These are phyloP conservation scores for Phialophora chinensis DNA, from an alignment of 2,329 filamentous ascomycete genomes.

Conservation along the genomic window DNA sequence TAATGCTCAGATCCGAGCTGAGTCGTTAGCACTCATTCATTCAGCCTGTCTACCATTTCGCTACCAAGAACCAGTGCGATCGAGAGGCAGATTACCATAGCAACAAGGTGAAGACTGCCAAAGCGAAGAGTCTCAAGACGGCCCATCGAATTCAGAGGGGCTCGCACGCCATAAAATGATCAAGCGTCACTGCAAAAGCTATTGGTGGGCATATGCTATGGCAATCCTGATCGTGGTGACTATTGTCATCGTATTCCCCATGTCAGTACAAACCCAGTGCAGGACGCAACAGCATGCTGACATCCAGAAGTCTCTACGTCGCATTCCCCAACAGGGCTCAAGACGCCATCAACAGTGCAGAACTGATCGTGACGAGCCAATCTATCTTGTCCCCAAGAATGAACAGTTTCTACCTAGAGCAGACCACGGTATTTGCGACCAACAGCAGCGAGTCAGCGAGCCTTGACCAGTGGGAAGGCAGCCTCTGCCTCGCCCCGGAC, in stretches of 20 bases:
- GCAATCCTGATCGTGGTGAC: not conserved
- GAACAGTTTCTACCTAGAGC: not conserved
- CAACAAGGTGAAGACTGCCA: not conserved
- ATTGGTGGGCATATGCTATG: constrained; percentile 6
- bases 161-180: not conserved
- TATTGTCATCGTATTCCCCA: constrained; percentile 1
- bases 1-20: not conserved
- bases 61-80: not conserved
- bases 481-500: not conserved
- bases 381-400: not conserved
- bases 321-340: not conserved
- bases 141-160: not conserved
- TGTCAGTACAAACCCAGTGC: constrained; percentile 1
- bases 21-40: not conserved
- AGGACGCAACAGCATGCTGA: constrained; percentile 12
- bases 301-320: constrained; percentile 33
- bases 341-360: not conserved
- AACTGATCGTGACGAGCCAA: not conserved
- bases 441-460: not conserved
- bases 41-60: not conserved
- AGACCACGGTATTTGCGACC: not conserved
- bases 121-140: not conserved
- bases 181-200: not conserved
- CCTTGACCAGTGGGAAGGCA: constrained; percentile 1
- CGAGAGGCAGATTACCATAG: not conserved